phyloP scores from a whole-genome alignment of 306 rosid species.

The Quercus rubra region DNA sequence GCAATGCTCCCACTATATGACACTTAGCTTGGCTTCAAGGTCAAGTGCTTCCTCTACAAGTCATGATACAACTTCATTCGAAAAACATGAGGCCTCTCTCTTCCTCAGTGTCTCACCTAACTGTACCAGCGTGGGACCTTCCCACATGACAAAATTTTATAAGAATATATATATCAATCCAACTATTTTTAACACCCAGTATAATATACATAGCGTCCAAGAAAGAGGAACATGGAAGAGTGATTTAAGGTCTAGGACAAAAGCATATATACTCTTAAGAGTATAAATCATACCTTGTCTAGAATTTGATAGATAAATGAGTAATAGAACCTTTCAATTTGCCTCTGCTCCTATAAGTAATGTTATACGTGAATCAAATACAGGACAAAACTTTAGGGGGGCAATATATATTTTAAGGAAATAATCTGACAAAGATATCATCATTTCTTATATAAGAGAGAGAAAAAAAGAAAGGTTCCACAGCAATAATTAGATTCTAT shows the following conservation, averaged over 20 bases:
- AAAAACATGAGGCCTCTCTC: background rate
- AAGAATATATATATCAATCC: background rate
- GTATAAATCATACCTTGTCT: background rate
- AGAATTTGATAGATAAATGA: background rate
- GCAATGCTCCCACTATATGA: background rate
- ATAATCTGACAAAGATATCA: background rate
- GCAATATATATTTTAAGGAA: background rate
- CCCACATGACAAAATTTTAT: conserved; percentile 19
- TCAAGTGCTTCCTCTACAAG: background rate
- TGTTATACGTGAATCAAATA: background rate
- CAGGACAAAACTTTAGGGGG: background rate
- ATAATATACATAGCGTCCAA: background rate
- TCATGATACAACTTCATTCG: background rate
- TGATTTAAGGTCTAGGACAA: background rate
- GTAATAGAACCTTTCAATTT: background rate
- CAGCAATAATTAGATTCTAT: conserved; percentile 4
- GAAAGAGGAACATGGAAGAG: conserved; percentile 24
- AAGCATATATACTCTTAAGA: background rate
- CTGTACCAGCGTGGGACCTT: conserved; percentile 9
- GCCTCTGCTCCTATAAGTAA: background rate
- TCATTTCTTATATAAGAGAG: background rate
- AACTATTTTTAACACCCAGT: background rate
- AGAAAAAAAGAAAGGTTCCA: background rate
- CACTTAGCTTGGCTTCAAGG: background rate
- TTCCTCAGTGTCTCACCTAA: background rate